Base-by-base conservation (phyloP, 495 filamentous ascomycete genomes). In the Daldinia caldariorum region DNA sequence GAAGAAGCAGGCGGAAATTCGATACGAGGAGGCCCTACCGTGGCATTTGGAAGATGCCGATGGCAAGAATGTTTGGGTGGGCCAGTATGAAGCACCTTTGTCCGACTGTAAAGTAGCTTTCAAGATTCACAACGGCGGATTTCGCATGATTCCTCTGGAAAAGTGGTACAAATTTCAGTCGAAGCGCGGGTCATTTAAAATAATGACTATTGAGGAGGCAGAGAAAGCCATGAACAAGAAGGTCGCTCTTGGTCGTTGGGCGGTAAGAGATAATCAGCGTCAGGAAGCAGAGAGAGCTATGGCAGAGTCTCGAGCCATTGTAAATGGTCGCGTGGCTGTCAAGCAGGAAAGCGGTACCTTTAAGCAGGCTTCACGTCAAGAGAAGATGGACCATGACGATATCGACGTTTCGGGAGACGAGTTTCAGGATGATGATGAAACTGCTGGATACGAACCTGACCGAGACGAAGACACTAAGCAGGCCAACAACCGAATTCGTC, bases 1-100 rank as follows among this genome's bases (percentile, higher is more conserved):
- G 70, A 90, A 92, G 72, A 93, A 92, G 62, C 86, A 88, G 58
- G 85, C 88, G 10, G 88, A 92, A 50, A 85, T 98, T 20, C 89
- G 93, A 66, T 99, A 98, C 69, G 96, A 99, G 76, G 95, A 99
- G 74, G 91, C 92, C 7, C 80, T 97, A 43, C 96, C 96, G 9
- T 99, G 95, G 95, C 94, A 97, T 76, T 77, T 99, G 53, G 95
- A 99, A 74, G 95, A 99, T 78, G 96, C 94, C 59, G 94, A 97
- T 71, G 91, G 92, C 73, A 96, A 93, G 74, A 91, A 96, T 68
- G 90, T 90, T 1, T 99, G 94, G 94, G 90, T 94, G 26, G 96
- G 94, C 18, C 91, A 89, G 47, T 97, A 97, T 69, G 91, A 97
- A 74, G 89, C 89, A 10, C 90, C 91, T 26, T 80, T 97, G 53